Base-by-base conservation (phyloP, 345 rosid species). In the Hibiscus syriacus region DNA sequence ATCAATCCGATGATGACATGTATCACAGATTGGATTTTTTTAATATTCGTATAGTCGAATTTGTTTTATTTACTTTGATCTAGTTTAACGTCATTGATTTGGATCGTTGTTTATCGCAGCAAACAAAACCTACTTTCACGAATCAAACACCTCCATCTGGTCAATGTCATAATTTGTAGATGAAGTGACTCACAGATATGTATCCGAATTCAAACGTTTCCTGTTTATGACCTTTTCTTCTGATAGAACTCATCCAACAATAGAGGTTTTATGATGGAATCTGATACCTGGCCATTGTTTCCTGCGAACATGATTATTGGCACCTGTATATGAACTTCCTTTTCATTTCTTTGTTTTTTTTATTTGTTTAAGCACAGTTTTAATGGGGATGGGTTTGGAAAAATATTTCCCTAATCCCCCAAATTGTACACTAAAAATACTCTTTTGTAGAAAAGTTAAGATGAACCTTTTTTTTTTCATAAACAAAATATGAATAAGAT, bases 101-200 rank as follows among this genome's bases (percentile, higher is more conserved):
- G 22, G 10, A 61, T 22, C 3, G 2, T 39, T 64, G 23, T 64
- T 52, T 52, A 32, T 29, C 22, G 48, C 70, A 67, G 70, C 70
- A 36, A 61, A 20, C 57, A 1, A 25, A 67, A 14, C 22, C 30
- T 23, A 67, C 70, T 34, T 52, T 67, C 60, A 34, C 52, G 48
- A 66, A 26, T 66, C 70, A 32, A 19, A 67, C 60, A 36, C 30
- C 49, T 52, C 41, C 70, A 61, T 6, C 60, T 14, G 19, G 46
- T 14, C 61, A 20, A 5, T 67, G 22, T 5, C 66, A 7, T 36
- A 34, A 67, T 38, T 22, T 36, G 32, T 53, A 67, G 50, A 32
- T 36, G 30, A 32, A 66, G 27, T 11, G 46, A 20, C 20, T 19
- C 13, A 14, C 13, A 50, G 6, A 50, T 26, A 25, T 55, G 64